Conservation (phyloP, 2,329 filamentous ascomycete species). For the Aspergillus aculeatus region DNA sequence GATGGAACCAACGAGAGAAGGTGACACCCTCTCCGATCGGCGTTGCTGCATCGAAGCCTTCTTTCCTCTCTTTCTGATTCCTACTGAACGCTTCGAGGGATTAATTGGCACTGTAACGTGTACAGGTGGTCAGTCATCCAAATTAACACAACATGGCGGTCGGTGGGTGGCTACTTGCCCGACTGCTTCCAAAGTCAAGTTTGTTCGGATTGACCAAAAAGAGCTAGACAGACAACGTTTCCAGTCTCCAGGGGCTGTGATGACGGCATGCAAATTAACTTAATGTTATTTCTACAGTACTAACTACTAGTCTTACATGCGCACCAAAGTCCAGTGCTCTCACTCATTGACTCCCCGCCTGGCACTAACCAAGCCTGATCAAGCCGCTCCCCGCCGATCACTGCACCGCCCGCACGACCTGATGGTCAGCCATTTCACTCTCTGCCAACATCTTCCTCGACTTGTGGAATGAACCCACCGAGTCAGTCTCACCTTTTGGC, state of each 20-base stretch:
- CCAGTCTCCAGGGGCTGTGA: background rate
- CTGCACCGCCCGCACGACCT: background rate
- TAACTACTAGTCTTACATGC: too few relatives aligned
- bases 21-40: background rate
- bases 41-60: slow-evolving; percentile 3
- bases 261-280: background rate
- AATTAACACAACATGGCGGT: too few relatives aligned
- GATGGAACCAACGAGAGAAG: background rate
- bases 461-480: too few relatives aligned
- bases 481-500: too few relatives aligned
- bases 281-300: too few relatives aligned
- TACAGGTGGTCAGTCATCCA: too few relatives aligned
- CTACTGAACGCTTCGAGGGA: background rate
- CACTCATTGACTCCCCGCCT: background rate
- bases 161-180: too few relatives aligned
- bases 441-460: background rate
- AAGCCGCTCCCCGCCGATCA: background rate
- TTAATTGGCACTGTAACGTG: background rate
- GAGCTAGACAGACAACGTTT: background rate
- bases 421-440: too few relatives aligned
- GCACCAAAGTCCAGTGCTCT: too few relatives aligned
- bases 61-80: background rate
- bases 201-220: background rate
- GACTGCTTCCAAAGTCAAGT: background rate
- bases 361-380: background rate